Conservation (phyloP, 2,329 filamentous ascomycete species). For the Aspergillus arachidicola region DNA sequence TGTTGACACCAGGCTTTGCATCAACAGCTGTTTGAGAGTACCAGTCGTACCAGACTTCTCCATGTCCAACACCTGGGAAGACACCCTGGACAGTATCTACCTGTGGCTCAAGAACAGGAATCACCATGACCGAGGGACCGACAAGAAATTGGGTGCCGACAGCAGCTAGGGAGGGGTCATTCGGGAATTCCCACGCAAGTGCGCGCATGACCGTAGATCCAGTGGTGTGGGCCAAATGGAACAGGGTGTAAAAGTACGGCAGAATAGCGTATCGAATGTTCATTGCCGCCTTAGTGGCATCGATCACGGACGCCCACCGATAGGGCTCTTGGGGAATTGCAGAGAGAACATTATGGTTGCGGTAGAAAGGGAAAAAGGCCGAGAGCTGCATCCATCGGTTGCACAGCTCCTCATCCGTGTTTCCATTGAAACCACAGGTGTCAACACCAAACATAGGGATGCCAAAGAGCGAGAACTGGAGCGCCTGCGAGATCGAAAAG, state of each 20-base stretch:
- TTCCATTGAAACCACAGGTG: slow-evolving; percentile 70
- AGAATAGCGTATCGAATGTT: slow-evolving; percentile 69
- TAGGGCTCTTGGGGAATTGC: slow-evolving; percentile 71
- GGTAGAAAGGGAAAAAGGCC: slow-evolving; percentile 77
- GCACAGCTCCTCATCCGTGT: slow-evolving; percentile 70
- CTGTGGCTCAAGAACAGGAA: slow-evolving; percentile 64
- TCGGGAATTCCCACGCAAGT: slow-evolving; percentile 72
- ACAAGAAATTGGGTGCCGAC: slow-evolving; percentile 74
- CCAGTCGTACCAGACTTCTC: slow-evolving; percentile 76
- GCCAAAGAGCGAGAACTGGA: slow-evolving; percentile 73
- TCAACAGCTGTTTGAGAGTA: slow-evolving; percentile 65
- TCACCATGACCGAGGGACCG: slow-evolving; percentile 66
- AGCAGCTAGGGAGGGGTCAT: slow-evolving; percentile 67
- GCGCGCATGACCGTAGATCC: slow-evolving; percentile 74
- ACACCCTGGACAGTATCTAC: slow-evolving; percentile 66
- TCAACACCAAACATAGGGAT: slow-evolving; percentile 77
- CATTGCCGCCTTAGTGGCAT: slow-evolving; percentile 69
- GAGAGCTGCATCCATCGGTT: slow-evolving; percentile 72
- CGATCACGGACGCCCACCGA: slow-evolving; percentile 66
- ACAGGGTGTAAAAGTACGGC: slow-evolving; percentile 75
- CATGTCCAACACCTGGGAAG: slow-evolving; percentile 66
- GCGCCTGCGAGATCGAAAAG: slow-evolving; percentile 75
- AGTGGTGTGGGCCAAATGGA: slow-evolving; percentile 65
- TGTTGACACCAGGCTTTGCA: slow-evolving; percentile 57
- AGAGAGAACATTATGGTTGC: slow-evolving; percentile 70